Percentiles rank a stretch among this genome's conserved stretches.
These are phyloP conservation scores for Moricandia moricandioides DNA, from an alignment of 345 rosid genomes.

Conservation along the genomic window DNA sequence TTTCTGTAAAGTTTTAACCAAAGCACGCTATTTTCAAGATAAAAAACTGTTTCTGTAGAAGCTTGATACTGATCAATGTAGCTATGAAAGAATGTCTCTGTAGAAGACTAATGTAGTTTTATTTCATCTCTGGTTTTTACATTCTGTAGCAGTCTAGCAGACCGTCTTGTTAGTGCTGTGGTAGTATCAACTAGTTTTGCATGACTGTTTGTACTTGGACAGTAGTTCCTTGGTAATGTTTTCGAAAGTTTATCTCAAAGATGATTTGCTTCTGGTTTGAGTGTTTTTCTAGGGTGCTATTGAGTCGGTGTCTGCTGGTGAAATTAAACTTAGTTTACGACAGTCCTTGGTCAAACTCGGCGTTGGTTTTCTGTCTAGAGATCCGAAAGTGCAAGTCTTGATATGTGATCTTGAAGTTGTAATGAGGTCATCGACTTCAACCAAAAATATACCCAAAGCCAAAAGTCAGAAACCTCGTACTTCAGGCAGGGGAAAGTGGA, in stretches of 20 bases:
- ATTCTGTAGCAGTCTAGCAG: background rate
- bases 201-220: conserved; percentile 8
- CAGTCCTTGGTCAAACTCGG: conserved; percentile 95
- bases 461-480: conserved; percentile 51
- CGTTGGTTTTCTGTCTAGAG: conserved; percentile 81
- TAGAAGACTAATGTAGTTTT: background rate
- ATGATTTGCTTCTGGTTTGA: conserved; percentile 24
- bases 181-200: conserved; percentile 1
- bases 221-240: background rate
- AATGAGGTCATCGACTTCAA: conserved; percentile 65
- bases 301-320: conserved; percentile 88
- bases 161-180: background rate
- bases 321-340: conserved; percentile 83
- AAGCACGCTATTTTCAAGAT: background rate
- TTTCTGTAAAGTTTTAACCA: background rate
- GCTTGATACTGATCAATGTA: background rate
- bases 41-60: background rate
- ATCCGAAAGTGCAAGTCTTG: conserved; percentile 82
- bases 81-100: background rate
- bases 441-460: conserved; percentile 47
- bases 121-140: background rate
- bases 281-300: conserved; percentile 72
- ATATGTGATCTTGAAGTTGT: conserved; percentile 86
- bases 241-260: background rate
- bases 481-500: conserved; percentile 90